A percentile compares a stretch with the other conserved stretches of the same genome.
Conservation (phyloP, 805 yeast genomes). For the Spathaspora boniae region DNA sequence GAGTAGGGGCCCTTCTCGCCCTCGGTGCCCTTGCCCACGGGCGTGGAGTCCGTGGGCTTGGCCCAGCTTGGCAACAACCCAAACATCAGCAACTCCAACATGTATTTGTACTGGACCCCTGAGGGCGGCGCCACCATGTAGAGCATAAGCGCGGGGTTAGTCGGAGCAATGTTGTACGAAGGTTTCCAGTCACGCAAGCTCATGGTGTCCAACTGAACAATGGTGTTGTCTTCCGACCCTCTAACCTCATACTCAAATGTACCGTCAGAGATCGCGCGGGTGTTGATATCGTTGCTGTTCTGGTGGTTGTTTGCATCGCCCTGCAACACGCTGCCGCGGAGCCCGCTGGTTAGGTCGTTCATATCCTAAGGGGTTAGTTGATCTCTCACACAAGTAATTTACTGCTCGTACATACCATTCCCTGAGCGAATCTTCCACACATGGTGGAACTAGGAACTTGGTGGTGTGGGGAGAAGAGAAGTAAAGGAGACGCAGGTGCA, state of each 20-base stretch:
- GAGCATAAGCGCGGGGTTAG: conserved; percentile 44
- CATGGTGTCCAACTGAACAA: conserved; percentile 4
- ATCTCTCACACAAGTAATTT: no score
- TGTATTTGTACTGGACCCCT: conserved; percentile 14
- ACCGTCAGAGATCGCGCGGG: conserved; percentile 12
- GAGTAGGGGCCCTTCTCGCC: conserved; percentile 19
- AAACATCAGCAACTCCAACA: conserved; percentile 65
- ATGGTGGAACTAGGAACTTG: no score
- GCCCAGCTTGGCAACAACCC: conserved; percentile 74
- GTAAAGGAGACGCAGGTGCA: no score
- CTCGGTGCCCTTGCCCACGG: conserved; percentile 16
- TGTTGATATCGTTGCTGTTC: conserved; percentile 15
- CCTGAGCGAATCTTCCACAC: conserved; percentile 63
- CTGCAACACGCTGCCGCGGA: conserved; percentile 20
- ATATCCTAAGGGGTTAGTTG: conserved; percentile 15
- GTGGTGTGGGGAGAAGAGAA: no score
- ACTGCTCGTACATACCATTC: conserved; percentile 36
- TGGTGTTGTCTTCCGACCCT: not conserved
- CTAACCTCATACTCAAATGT: conserved; percentile 7
- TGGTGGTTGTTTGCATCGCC: conserved; percentile 13
- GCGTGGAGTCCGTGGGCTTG: conserved; percentile 36
- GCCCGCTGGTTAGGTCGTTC: conserved; percentile 25
- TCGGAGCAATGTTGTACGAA: conserved; percentile 63
- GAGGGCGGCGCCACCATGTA: conserved; percentile 13
- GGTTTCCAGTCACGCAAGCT: conserved; percentile 14